Evolutionary conservation across 2,329 filamentous ascomycete genomes (phyloP), one percentile per base, ranked within the genome.

Genomic region (Coniella vitis): DNA sequence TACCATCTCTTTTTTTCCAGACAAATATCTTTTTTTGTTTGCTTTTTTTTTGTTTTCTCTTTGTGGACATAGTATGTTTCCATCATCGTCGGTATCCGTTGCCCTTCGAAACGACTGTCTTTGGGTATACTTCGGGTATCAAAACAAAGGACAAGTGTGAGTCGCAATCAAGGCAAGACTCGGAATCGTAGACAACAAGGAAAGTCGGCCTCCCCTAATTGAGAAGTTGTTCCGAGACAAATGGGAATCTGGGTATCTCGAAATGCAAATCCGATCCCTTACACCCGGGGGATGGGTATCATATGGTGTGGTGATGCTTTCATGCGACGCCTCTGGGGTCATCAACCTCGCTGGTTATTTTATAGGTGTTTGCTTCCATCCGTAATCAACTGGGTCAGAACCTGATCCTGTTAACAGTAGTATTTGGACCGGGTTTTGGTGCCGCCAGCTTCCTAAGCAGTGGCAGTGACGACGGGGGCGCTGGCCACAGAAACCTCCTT

Each of bases 191-290:
- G 49, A 48, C 48, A 56, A 56, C 39, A 52, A 53, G 52, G 52
- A 53, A 53, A 51, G 49, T 48, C 49, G 42, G 43, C 41, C 51
- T 52, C 42, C n/a, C 48, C 41, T 49, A 49, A 46, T 40, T 32
- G 48, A 52, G 37, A 47, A 52, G 45, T 45, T 48, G 52, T 49
- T 52, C 52, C 48, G 52, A 52, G 52, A 54, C 52, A 69, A 67
- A 67, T 69, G 73, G 69, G 72, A 58, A 53, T 52, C 68, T 70
- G 73, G 73, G 73, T 75, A 75, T 75, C 72, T 74, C 69, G 69
- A 76, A 75, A 77, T 76, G 73, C 74, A 76, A 69, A 73, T 70
- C 71, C 69, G 71, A 67, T 70, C 66, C 71, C 46, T 42, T 52
- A 52, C 49, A 49, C 52, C 50, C 49, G 47, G 47, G 49, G 45